These are phyloP conservation scores for Rutidosis leptorrhynchoides DNA, from an alignment of 129 eudicot genomes.

Conservation along the genomic window DNA sequence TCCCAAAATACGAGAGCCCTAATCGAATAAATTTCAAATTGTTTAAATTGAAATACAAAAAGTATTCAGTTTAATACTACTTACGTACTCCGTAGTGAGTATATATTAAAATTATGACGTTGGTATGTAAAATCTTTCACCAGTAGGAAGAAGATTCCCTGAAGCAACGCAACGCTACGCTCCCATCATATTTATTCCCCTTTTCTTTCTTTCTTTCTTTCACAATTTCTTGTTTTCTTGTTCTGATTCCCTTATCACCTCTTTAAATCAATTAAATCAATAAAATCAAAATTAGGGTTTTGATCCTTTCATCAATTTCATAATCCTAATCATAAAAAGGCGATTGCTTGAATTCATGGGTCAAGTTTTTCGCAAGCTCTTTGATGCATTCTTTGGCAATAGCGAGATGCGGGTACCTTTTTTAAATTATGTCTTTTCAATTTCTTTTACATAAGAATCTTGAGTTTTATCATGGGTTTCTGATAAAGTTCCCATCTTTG, in stretches of 20 bases:
- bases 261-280: background rate
- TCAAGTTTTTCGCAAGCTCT: slow-evolving; percentile 93
- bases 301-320: slow-evolving; percentile 18
- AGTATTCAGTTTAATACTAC: too few species aligned
- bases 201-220: background rate
- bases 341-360: slow-evolving; percentile 52
- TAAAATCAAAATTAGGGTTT: slow-evolving; percentile 6
- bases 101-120: background rate
- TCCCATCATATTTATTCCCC: slow-evolving; percentile 16
- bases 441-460: slow-evolving; percentile 7
- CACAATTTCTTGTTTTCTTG: background rate
- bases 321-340: background rate
- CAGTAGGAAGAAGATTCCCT: slow-evolving; percentile 4
- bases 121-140: background rate
- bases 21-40: too few species aligned
- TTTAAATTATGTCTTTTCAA: background rate
- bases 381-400: slow-evolving; percentile 96
- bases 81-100: too few species aligned
- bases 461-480: slow-evolving; percentile 18
- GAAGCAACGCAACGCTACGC: slow-evolving; percentile 13
- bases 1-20: too few species aligned
- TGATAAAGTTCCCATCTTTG: background rate
- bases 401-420: slow-evolving; percentile 83
- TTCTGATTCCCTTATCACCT: background rate
- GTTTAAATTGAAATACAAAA: too few species aligned